Base-by-base conservation (phyloP, 2,329 filamentous ascomycete species). In the Cercospora sp. region DNA sequence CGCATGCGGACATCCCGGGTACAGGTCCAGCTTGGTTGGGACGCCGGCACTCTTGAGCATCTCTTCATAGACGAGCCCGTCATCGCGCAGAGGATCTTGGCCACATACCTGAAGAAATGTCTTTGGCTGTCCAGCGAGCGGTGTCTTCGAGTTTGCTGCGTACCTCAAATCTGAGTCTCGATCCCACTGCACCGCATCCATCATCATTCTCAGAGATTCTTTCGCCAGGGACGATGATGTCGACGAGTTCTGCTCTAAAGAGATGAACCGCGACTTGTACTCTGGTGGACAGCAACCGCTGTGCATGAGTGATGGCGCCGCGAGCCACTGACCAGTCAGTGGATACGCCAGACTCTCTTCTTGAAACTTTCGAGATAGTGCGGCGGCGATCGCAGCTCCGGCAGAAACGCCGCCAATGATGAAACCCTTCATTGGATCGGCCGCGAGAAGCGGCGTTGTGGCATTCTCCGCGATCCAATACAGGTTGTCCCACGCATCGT, bases 101-200 rank as follows among this genome's bases (percentile, higher is more conserved):
- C 85, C 85, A 68, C 80, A 81, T 0, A 86, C 78, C 71, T 86
- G 84, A 1, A 88, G 76, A 72, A 85, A 87, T 0, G 82, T 79
- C 2, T 77, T 79, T 4, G 84, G 84, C 26, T 85, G 75, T 3
- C 71, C 77, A 2, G 71, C 69, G 60, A 81, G 77, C 1, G 72
- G 69, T 1, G 70, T 77, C 34, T 70, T 68, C 55, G 72, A 76
- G 60, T 81, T 76, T 16, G 82, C 72, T 1, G 80, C 79, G 9
- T 76, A 78, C 45, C 71, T 71, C 13, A 73, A 65, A 2, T 71
- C 69, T 3, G 72, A 74, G 8, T 58, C 60, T 10, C 24, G 43
- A 43, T 72, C 68, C 73, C 72, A 73, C 12, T 60, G 63, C 10
- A 51, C 68, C 3, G 64, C 63, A 24, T 64, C 58, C 12, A 60